phyloP scores from a whole-genome alignment of 495 filamentous ascomycete species.

The Halenospora varia region DNA sequence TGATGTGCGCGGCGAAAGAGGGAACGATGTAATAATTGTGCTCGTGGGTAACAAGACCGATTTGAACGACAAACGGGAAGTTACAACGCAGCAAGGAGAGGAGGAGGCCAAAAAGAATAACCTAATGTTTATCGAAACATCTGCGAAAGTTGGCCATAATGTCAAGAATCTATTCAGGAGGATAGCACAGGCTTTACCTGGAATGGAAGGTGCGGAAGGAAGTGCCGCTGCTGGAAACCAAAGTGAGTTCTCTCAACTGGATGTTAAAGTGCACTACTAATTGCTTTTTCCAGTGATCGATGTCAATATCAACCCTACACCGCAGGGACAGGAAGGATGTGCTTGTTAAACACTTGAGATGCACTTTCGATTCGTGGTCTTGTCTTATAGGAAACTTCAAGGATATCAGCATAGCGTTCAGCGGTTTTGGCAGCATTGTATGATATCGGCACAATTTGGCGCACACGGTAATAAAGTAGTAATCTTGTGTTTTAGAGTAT shows the following conservation, averaged over 20 bases:
- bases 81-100: conserved; percentile 90
- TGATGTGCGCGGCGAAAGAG: conserved; percentile 92
- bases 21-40: conserved; percentile 98
- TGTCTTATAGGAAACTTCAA: conserved; percentile 21
- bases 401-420: conserved; percentile 40
- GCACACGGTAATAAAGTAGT: conserved; percentile 14
- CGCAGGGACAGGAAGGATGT: conserved; percentile 72
- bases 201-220: conserved; percentile 87
- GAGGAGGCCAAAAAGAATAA: conserved; percentile 98
- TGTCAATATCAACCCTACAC: conserved; percentile 79
- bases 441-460: conserved; percentile 18
- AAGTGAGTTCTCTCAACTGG: conserved; percentile 40
- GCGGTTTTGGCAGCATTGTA: conserved; percentile 23
- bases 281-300: conserved; percentile 70
- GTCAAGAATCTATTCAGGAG: conserved; percentile 94
- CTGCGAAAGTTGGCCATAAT: conserved; percentile 96
- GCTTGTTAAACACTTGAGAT: conserved; percentile 54
- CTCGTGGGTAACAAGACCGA: conserved; percentile 99
- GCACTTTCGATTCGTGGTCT: conserved; percentile 13
- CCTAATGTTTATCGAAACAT: conserved; percentile 97
- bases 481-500: not conserved
- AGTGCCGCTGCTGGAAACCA: conserved; percentile 58
- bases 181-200: conserved; percentile 95
- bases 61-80: conserved; percentile 93
- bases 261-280: conserved; percentile 6